Evolutionary conservation across 805 yeast species (phyloP).

Genomic region (Myxozyma kluyveri): DNA sequence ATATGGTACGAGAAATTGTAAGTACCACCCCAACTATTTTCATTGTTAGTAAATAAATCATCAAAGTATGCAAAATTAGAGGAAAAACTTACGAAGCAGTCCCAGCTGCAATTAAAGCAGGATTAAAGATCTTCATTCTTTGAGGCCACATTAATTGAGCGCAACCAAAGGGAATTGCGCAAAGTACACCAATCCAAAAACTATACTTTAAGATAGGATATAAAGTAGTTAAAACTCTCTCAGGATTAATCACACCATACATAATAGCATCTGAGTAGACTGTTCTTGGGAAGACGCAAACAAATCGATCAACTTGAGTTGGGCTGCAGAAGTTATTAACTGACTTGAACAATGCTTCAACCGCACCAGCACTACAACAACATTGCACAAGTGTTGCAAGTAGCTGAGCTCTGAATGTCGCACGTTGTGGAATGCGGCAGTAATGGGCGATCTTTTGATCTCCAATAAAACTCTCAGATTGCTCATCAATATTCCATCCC

Average conservation of each 20-base stretch:
- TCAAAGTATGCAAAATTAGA: too few species aligned
- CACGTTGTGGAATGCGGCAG: constrained; percentile 44
- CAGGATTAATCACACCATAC: constrained; percentile 18
- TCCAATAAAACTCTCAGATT: constrained; percentile 60
- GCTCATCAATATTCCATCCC: constrained; percentile 60
- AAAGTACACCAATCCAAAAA: constrained; percentile 17
- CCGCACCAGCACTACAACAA: constrained; percentile 11
- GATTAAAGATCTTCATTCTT: constrained; percentile 2
- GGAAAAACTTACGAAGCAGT: too few species aligned
- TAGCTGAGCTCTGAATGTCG: constrained; percentile 41
- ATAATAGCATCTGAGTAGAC: constrained; percentile 22
- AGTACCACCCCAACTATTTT: constrained; percentile 17
- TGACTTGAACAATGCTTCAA: constrained; percentile 14
- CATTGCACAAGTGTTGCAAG: constrained; percentile 18
- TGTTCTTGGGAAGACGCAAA: constrained; percentile 17
- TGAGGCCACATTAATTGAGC: constrained; percentile 6
- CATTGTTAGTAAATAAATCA: too few species aligned
- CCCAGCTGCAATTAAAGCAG: constrained; percentile 15
- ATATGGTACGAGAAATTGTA: constrained; percentile 15
- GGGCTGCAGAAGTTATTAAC: constrained; percentile 19
- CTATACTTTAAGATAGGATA: constrained; percentile 18
- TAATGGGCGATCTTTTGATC: constrained; percentile 58
- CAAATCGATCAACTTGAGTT: constrained; percentile 17
- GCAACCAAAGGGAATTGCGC: constrained; percentile 21
- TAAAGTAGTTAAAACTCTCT: constrained; percentile 13